A percentile compares a stretch with the other conserved stretches of the same genome.
Conservation (phyloP, 2,329 filamentous ascomycete genomes). For the Sporothrix inflata region DNA sequence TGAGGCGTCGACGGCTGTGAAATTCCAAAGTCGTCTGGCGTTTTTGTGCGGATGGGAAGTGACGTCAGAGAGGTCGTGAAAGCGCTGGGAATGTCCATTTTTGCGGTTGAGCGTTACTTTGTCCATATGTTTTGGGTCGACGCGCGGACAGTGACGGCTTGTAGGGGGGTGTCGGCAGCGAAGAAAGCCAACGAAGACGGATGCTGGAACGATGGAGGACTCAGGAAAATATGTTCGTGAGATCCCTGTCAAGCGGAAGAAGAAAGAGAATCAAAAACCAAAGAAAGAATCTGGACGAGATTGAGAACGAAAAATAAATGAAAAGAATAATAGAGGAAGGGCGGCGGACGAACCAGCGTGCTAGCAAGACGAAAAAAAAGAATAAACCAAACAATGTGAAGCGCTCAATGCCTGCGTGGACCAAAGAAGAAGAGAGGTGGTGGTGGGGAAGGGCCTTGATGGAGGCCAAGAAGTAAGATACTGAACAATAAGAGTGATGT, state of each 20-base stretch:
- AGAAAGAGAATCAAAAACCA: neutral
- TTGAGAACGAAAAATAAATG: neutral
- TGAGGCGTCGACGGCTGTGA: neutral
- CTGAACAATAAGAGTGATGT: slow-evolving; percentile 23
- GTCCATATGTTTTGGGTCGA: neutral
- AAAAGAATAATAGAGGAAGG: neutral
- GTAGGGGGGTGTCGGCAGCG: neutral
- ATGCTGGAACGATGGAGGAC: neutral
- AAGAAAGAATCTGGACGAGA: neutral
- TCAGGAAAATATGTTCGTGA: neutral
- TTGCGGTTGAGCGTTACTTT: neutral
- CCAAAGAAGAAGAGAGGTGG: neutral
- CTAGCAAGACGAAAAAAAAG: neutral
- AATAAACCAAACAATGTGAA: slow-evolving; percentile 10
- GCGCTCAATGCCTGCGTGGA: neutral
- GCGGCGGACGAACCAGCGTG: neutral
- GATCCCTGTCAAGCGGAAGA: neutral
- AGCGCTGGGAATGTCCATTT: slow-evolving; percentile 14
- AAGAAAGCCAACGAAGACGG: neutral
- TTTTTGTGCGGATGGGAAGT: slow-evolving; percentile 6
- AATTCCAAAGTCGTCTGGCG: neutral
- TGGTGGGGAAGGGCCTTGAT: neutral
- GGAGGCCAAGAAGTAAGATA: slow-evolving; percentile 13
- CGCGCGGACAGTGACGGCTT: neutral
- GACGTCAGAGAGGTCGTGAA: neutral